Evolutionary conservation across 2,329 filamentous ascomycete genomes (phyloP), one percentile per base, ranked within the genome.

Genomic region (Fusarium continuum): DNA sequence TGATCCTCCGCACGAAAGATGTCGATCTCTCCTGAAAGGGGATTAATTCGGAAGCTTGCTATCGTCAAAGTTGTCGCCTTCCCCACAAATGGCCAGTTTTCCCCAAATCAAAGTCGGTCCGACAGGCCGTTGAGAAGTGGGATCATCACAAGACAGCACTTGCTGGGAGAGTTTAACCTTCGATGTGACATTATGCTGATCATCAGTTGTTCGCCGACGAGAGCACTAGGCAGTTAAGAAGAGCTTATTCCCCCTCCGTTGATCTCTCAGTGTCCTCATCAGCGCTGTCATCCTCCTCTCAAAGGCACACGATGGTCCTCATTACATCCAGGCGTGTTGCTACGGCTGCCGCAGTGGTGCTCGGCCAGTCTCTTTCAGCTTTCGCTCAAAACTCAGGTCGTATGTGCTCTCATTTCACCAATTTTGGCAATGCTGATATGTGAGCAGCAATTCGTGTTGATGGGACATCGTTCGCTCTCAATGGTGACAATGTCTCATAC

Each of bases 401-500:
- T 55, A n/a, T 10, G 55, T 54, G 22, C 7, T 29, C 8, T 7
- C 4, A 2, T 8, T 4, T 25, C 0, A 11, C 3, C 6, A 14
- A 8, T 4, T 2, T n/a, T n/a, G n/a, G n/a, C 5, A 32, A 22
- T 10, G 19, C 58, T 64, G 13, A 65, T 28, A n/a, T 17, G 6
- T 8, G n/a, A 13, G 2, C 22, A 85, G 84, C 79, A 35, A 79
- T 88, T 47, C 77, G 76, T 16, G 82, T 83, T 14, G 74, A 84
- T 8, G 84, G 83, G 8, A 81, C 76, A 2, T 81, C 80, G n/a
- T 88, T 88, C 61, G 79, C 83, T 2, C 76, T 88, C 34, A 84
- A 84, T 20, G 85, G 83, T 23, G 74, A 83, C 35, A 77, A 79
- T 55, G 78, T 87, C 29, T 88, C 86, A 6, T 89, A 89, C 67